Conservation (phyloP, 495 filamentous ascomycete species). For the Aspergillus nanangensis region DNA sequence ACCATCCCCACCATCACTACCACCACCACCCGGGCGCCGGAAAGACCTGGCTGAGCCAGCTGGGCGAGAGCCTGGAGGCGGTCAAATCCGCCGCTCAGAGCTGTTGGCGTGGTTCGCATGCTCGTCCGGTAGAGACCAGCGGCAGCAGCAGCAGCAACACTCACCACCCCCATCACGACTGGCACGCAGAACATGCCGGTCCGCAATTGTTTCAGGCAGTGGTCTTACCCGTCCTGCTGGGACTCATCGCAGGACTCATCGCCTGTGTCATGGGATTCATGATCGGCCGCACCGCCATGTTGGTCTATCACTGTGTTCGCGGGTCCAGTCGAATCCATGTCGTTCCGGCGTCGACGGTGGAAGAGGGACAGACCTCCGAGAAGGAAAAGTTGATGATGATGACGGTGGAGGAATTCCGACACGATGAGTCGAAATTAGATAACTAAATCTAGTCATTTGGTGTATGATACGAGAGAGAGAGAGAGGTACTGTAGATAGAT, state of each 20-base stretch:
- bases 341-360: neutral
- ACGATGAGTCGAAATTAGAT: no score
- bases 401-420: no score
- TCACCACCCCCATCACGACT: conserved; percentile 14
- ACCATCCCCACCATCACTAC: neutral
- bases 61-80: conserved; percentile 11
- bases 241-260: conserved; percentile 33
- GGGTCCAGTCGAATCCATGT: neutral
- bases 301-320: conserved; percentile 19
- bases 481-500: no score
- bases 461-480: no score
- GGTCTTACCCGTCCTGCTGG: conserved; percentile 35
- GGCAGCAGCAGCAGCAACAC: conserved; percentile 7
- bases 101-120: conserved; percentile 17
- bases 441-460: no score
- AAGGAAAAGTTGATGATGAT: neutral
- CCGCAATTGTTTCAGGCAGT: conserved; percentile 25
- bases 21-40: conserved; percentile 23
- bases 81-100: conserved; percentile 3
- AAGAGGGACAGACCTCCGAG: neutral
- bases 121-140: conserved; percentile 3
- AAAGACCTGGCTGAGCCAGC: conserved; percentile 22
- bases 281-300: conserved; percentile 31
- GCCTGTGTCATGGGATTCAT: conserved; percentile 40
- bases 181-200: conserved; percentile 13